A percentile compares a stretch with the other conserved stretches of the same genome.
Evolutionary conservation across 352 stramenopile species (phyloP).

Genomic region (Pythium guiyangense): DNA sequence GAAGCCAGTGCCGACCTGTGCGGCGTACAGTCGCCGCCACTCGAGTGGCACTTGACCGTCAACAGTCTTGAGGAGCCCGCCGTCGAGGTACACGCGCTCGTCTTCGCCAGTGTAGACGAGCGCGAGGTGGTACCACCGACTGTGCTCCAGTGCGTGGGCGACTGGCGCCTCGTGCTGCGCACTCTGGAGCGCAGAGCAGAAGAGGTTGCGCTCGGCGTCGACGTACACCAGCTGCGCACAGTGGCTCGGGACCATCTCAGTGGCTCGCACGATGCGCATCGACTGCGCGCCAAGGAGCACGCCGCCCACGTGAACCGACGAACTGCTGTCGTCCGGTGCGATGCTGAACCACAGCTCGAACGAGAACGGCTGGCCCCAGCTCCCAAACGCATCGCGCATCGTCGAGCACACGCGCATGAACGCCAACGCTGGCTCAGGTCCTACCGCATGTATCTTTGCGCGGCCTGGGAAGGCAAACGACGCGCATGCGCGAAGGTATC

Average conservation of each 20-base stretch:
- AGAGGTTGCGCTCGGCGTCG: constrained; percentile 14
- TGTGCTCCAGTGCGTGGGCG: constrained; percentile 8
- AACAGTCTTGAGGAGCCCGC: constrained; percentile 9
- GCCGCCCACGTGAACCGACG: constrained; percentile 3
- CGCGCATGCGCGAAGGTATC: not conserved
- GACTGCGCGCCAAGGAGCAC: constrained; percentile 6
- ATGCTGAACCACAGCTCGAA: constrained; percentile 23
- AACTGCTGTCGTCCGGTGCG: not conserved
- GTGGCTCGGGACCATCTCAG: not conserved
- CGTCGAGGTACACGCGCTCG: constrained; percentile 25
- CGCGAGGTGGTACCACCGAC: constrained; percentile 34
- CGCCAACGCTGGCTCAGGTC: too few relatives aligned
- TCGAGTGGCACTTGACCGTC: not conserved
- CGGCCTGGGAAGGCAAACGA: constrained; percentile 4
- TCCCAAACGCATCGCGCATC: constrained; percentile 13
- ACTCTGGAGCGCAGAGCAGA: constrained; percentile 13
- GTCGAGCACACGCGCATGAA: constrained; percentile 6
- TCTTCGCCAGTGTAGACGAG: constrained; percentile 18
- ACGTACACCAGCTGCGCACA: constrained; percentile 18
- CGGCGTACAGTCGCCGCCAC: constrained; percentile 14
- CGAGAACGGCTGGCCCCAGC: constrained; percentile 9
- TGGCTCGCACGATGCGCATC: not conserved
- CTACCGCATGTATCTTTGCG: not conserved
- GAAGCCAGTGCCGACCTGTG: constrained; percentile 26
- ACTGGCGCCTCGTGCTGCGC: not conserved